Evolutionary conservation across 202 grass and related monocot genomes (phyloP).

Genomic region (Eragrostis tef): DNA sequence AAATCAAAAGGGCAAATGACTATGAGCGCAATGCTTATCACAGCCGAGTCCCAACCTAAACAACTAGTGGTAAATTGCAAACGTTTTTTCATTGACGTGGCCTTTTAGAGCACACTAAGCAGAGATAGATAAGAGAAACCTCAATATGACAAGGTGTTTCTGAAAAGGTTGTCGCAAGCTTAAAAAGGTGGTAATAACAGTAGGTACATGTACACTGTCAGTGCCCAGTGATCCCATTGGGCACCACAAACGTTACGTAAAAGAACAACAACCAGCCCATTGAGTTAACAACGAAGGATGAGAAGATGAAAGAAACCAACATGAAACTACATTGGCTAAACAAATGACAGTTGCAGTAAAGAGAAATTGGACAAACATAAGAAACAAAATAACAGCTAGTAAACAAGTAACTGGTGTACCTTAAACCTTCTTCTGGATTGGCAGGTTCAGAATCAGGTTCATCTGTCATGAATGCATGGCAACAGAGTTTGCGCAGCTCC

Average conservation of each 20-base stretch:
- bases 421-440: constrained; percentile 90
- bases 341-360: constrained; percentile 25
- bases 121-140: background rate
- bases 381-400: constrained; percentile 36
- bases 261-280: constrained; percentile 35
- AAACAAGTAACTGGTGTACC: constrained; percentile 54
- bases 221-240: constrained; percentile 10
- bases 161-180: constrained; percentile 14
- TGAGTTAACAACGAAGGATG: constrained; percentile 26
- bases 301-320: constrained; percentile 21
- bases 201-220: background rate
- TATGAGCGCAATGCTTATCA: background rate
- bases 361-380: constrained; percentile 20
- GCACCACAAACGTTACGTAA: constrained; percentile 19
- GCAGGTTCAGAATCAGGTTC: constrained; percentile 78
- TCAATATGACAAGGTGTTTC: background rate
- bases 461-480: constrained; percentile 93
- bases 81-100: constrained; percentile 1
- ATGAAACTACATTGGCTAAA: constrained; percentile 18
- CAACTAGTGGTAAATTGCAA: constrained; percentile 5
- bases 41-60: constrained; percentile 21
- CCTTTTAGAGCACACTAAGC: background rate
- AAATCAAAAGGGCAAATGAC: background rate
- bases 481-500: constrained; percentile 99
- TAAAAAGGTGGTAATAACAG: constrained; percentile 35